Conservation (phyloP, 306 rosid genomes). For the Gillenia trifoliata region DNA sequence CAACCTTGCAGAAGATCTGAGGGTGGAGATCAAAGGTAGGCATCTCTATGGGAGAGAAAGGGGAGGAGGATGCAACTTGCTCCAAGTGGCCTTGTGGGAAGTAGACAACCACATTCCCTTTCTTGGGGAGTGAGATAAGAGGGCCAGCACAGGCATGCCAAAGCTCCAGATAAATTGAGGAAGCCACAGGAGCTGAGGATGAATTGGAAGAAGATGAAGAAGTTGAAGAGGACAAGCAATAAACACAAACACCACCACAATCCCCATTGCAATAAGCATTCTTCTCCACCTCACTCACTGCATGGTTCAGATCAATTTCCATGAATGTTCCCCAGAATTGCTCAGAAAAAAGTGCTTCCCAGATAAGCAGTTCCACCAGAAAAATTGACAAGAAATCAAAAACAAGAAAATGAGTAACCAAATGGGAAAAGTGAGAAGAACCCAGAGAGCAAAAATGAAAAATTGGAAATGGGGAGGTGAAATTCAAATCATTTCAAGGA, state of each 20-base stretch:
- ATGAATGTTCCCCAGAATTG: conserved; percentile 46
- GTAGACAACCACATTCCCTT: conserved; percentile 87
- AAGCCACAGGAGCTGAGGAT: conserved; percentile 45
- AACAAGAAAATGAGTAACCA: conserved; percentile 21
- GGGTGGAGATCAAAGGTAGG: conserved; percentile 74
- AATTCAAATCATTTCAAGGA: conserved; percentile 62
- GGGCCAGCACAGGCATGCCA: conserved; percentile 99
- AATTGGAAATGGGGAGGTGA: conserved; percentile 65
- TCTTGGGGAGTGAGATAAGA: conserved; percentile 77
- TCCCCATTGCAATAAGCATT: conserved; percentile 54
- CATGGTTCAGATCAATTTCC: conserved; percentile 99
- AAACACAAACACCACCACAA: conserved; percentile 58
- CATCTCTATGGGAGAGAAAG: conserved; percentile 62
- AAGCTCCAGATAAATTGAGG: conserved; percentile 78
- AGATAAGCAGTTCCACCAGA: conserved; percentile 2
- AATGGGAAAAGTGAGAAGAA: conserved; percentile 37
- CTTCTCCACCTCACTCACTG: conserved; percentile 68
- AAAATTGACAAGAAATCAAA: conserved; percentile 14
- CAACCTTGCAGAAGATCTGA: conserved; percentile 86
- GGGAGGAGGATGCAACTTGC: conserved; percentile 64
- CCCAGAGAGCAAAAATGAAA: conserved; percentile 35
- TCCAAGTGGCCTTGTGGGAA: conserved; percentile 94
- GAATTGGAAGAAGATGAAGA: conserved; percentile 67
- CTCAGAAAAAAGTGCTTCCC: conserved; percentile 26
- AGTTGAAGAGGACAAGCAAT: conserved; percentile 63